Conservation (phyloP, 2,329 filamentous ascomycete genomes). For the Colletotrichum sp. region DNA sequence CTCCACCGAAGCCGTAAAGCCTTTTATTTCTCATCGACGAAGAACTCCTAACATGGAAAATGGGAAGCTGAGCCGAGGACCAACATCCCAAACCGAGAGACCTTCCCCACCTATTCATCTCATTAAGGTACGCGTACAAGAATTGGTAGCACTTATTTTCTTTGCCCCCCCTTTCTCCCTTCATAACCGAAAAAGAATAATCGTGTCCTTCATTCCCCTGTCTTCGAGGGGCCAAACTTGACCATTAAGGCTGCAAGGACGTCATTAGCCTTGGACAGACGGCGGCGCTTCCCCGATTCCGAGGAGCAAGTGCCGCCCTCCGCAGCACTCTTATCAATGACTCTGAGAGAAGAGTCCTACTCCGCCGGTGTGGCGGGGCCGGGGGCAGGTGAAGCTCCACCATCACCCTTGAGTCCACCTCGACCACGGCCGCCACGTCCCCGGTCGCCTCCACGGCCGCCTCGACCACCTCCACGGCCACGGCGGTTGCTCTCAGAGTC, state of each 20-base stretch:
- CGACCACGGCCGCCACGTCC: slow-evolving; percentile 61
- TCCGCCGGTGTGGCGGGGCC: slow-evolving; percentile 55
- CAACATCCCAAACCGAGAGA: not conserved
- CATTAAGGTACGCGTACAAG: slow-evolving; percentile 26
- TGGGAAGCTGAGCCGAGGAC: not conserved
- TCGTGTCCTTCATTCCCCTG: slow-evolving; percentile 14
- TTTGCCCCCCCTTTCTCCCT: slow-evolving; percentile 12
- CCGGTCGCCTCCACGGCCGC: slow-evolving; percentile 63
- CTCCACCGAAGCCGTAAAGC: slow-evolving; percentile 1
- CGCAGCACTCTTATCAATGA: slow-evolving; percentile 7
- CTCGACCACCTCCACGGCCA: slow-evolving; percentile 60
- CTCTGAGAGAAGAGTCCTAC: slow-evolving; percentile 19
- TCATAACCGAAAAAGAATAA: slow-evolving; percentile 11
- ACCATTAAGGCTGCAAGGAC: slow-evolving; percentile 19
- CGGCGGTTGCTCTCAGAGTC: slow-evolving; percentile 66
- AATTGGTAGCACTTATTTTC: slow-evolving; percentile 23
- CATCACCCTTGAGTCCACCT: slow-evolving; percentile 65
- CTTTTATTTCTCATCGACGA: slow-evolving; percentile 16
- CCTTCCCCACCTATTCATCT: slow-evolving; percentile 11
- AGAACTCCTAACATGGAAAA: slow-evolving; percentile 11
- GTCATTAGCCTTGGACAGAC: slow-evolving; percentile 6
- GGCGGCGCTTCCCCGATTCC: not conserved
- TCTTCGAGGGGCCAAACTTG: slow-evolving; percentile 9
- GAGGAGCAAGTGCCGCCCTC: not conserved
- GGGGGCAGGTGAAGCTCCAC: slow-evolving; percentile 57